phyloP scores from a whole-genome alignment of 2,329 filamentous ascomycete genomes.

The Aureobasidium lini region DNA sequence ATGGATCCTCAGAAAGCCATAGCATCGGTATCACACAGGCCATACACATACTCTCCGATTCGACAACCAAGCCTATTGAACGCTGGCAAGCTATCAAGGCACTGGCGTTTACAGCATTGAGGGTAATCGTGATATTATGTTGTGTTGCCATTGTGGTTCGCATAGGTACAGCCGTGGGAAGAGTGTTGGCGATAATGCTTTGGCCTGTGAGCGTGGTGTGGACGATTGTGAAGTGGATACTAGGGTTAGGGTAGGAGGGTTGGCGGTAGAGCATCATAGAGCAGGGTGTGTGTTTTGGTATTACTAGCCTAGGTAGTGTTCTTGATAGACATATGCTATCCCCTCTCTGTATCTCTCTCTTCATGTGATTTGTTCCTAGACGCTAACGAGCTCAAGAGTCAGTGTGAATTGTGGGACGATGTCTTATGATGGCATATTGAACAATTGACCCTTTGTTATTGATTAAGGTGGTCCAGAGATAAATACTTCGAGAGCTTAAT shows the following conservation, averaged over 20 bases:
- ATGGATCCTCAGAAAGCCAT: background rate
- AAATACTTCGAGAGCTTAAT: no score
- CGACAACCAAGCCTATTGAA: slow-evolving; percentile 18
- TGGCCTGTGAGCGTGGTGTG: slow-evolving; percentile 25
- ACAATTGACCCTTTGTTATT: no score
- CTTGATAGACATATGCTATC: background rate
- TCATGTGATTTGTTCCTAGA: no score
- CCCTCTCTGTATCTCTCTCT: no score
- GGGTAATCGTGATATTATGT: slow-evolving; percentile 21
- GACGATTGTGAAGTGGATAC: slow-evolving; percentile 21
- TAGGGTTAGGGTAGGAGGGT: background rate
- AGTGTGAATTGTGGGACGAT: no score
- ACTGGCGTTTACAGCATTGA: slow-evolving; percentile 19
- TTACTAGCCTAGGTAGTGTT: background rate
- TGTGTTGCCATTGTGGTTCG: slow-evolving; percentile 22
- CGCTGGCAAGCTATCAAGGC: slow-evolving; percentile 22
- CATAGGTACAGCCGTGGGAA: slow-evolving; percentile 20
- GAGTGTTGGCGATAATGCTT: slow-evolving; percentile 21
- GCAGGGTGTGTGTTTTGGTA: background rate
- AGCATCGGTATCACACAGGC: slow-evolving; percentile 17
- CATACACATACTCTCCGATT: slow-evolving; percentile 14
- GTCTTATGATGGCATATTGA: no score
- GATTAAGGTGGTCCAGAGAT: no score
- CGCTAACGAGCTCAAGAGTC: no score
- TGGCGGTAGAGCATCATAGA: no score